These are phyloP conservation scores for Erythrophleum fordii DNA, from an alignment of 306 rosid genomes.

Conservation along the genomic window DNA sequence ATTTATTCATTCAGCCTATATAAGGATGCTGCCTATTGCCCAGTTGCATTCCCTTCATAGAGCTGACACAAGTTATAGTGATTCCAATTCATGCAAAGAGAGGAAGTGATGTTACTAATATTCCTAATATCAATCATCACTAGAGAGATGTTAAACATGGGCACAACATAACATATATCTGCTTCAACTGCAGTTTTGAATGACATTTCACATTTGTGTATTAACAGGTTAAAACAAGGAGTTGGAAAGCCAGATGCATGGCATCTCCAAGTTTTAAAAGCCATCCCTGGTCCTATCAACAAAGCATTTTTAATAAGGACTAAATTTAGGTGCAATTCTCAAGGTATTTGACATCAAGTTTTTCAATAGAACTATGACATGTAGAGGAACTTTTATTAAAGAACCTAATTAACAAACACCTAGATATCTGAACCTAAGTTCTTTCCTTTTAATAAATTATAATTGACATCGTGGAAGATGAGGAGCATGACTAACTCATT, in stretches of 20 bases:
- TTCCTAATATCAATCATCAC: conserved; percentile 12
- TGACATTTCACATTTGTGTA: neutral
- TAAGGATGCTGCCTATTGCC: neutral
- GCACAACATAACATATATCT: conserved; percentile 1
- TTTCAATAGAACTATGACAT: neutral
- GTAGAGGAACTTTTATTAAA: neutral
- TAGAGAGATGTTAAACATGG: neutral
- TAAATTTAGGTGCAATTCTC: neutral
- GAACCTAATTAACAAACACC: neutral
- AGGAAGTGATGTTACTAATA: conserved; percentile 18
- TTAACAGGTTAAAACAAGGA: neutral
- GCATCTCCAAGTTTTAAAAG: conserved; percentile 13
- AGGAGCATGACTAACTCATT: conserved; percentile 15
- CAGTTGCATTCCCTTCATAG: conserved; percentile 6
- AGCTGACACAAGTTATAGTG: conserved; percentile 23
- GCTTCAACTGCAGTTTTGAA: conserved; percentile 27
- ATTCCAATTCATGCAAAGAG: conserved; percentile 30
- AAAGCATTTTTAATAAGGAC: neutral
- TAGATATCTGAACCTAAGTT: neutral
- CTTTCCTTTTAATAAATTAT: neutral
- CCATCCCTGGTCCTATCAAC: conserved; percentile 16
- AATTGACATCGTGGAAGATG: conserved; percentile 2
- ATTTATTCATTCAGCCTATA: neutral
- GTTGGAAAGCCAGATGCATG: neutral
- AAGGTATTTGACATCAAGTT: neutral